phyloP scores from a whole-genome alignment of 495 filamentous ascomycete species.

The Rhypophila decipiens region DNA sequence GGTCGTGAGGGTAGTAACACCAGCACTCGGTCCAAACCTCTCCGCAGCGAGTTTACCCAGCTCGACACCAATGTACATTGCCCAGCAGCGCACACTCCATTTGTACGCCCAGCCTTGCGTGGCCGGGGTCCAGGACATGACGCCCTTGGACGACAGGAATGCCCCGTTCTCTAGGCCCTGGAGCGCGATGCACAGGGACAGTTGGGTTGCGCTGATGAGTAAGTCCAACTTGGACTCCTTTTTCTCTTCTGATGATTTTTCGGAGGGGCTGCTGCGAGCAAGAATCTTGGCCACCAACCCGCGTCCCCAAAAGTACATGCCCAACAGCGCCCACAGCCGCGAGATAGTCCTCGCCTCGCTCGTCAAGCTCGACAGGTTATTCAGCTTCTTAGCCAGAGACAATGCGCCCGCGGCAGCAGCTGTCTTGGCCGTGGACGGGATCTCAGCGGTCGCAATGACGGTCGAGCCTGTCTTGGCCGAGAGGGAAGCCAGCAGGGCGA shows the following conservation, averaged over 20 bases:
- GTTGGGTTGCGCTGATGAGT: constrained; percentile 59
- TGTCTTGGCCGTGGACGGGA: constrained; percentile 25
- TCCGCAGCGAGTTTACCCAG: constrained; percentile 57
- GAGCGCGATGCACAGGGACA: constrained; percentile 58
- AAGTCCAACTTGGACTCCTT: constrained; percentile 21
- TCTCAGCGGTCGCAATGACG: constrained; percentile 15
- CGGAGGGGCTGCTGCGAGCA: background rate
- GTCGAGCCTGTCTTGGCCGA: constrained; percentile 10
- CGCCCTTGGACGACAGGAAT: constrained; percentile 64
- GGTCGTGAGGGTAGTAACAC: constrained; percentile 26
- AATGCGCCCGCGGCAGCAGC: constrained; percentile 36
- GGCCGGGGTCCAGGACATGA: constrained; percentile 53
- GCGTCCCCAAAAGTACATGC: constrained; percentile 69
- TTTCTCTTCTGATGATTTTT: background rate
- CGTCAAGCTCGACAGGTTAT: constrained; percentile 47
- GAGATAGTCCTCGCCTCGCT: constrained; percentile 64
- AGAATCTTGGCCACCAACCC: constrained; percentile 35
- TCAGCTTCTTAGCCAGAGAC: constrained; percentile 34
- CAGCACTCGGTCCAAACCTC: constrained; percentile 25
- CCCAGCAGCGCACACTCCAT: constrained; percentile 79
- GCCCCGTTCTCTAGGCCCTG: constrained; percentile 81
- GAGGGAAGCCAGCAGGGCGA: constrained; percentile 33
- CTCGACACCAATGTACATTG: constrained; percentile 68
- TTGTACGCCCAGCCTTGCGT: constrained; percentile 51
- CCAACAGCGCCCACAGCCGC: constrained; percentile 72